A percentile compares a stretch with the other conserved stretches of the same genome.
Evolutionary conservation across 371 early-diverging fungal species (phyloP).

Genomic region (Spraguea lophii): DNA sequence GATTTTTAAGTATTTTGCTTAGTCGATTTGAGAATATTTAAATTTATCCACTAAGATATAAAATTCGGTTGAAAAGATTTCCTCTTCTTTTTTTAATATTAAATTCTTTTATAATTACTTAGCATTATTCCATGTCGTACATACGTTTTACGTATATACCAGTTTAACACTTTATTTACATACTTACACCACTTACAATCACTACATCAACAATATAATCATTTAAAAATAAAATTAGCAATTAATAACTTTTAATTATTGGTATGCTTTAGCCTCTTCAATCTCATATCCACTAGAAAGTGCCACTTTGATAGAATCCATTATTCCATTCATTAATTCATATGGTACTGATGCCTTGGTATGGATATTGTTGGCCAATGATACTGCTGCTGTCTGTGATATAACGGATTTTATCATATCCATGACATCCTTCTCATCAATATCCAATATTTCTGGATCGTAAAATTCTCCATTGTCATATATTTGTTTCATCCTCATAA

Average conservation of each 20-base stretch:
- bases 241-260: not conserved
- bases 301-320: conserved; percentile 49
- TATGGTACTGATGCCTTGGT: conserved; percentile 87
- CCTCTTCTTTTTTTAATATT: too few relatives aligned
- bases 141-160: too few relatives aligned
- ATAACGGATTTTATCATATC: conserved; percentile 59
- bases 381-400: conserved; percentile 67
- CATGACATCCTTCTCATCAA: conserved; percentile 62
- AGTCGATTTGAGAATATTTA: too few relatives aligned
- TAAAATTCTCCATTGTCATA: conserved; percentile 79
- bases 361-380: conserved; percentile 71
- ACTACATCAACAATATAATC: not conserved
- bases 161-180: too few relatives aligned
- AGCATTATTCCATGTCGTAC: too few relatives aligned
- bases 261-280: not conserved
- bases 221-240: not conserved
- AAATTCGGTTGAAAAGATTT: too few relatives aligned
- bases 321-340: conserved; percentile 42
- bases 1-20: too few relatives aligned
- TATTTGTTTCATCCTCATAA: conserved; percentile 72
- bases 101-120: too few relatives aligned
- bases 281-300: conserved; percentile 62
- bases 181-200: too few relatives aligned
- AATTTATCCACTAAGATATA: too few relatives aligned
- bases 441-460: conserved; percentile 67